Evolutionary conservation across 805 yeast genomes (phyloP), one percentile per base, ranked within the genome.

Genomic region (Wilhelminamyces savonicus): DNA sequence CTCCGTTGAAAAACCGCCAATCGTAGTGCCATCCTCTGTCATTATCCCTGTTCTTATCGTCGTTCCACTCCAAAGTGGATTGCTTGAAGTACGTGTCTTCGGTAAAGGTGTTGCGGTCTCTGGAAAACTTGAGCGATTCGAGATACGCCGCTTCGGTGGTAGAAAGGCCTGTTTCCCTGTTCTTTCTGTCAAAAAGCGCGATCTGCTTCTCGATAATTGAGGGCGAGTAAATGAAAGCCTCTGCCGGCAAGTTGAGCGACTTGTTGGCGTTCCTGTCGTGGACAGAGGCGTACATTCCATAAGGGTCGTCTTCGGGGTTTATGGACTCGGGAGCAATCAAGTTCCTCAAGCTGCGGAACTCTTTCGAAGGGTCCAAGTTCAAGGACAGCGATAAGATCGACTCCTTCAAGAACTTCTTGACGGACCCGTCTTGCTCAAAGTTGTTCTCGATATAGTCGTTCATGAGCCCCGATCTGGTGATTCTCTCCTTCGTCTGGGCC

Each of bases 1-100:
- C 41, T 11, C 32, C 44, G 15, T 24, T 30, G 36, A 39, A 41
- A 14, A 41, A 41, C 4, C 45, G 28, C 45, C 45, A 41, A 27
- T 41, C 45, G 21, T 41, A 39, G 34, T 41, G 45, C 44, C 41
- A 39, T 19, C 45, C 45, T 34, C 37, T 27, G 22, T 40, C 44
- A 21, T 38, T 31, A 16, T 20, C 29, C 22, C 24, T 14, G 29
- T 41, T 41, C n/a, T 27, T 23, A 13, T 18, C 12, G 16, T 41
- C 43, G 3, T 27, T 15, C 10, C 25, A 21, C 17, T 36, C 25
- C 13, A 41, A 27, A 8, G 35, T 23, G 4, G 43, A 35, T 39
- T 36, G 34, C 22, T 32, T 39, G 35, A 41, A 41, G 28, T 36
- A 41, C 5, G 26, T 24, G 13, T 41, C 41, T 25, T 41, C 43